phyloP scores from a whole-genome alignment of 1,284 basidiomycete species.

The Trametes versicolor region DNA sequence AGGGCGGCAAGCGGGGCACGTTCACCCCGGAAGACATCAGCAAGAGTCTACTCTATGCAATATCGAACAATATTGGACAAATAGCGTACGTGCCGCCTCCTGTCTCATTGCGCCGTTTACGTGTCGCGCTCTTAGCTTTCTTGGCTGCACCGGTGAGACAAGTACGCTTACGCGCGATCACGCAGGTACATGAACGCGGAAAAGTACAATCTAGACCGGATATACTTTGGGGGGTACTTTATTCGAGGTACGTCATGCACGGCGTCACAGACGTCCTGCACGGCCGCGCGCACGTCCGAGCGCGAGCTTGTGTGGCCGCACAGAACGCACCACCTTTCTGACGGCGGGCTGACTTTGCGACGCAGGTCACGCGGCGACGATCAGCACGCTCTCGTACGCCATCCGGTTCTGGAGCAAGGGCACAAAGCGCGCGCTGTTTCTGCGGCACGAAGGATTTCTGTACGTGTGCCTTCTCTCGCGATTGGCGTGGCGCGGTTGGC shows the following conservation, averaged over 20 bases:
- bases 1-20: slow-evolving; percentile 76
- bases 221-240: slow-evolving; percentile 99
- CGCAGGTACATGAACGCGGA: slow-evolving; percentile 98
- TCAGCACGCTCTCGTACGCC: slow-evolving; percentile 97
- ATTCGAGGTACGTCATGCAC: slow-evolving; percentile 81
- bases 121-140: neutral
- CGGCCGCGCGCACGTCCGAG: slow-evolving; percentile 3
- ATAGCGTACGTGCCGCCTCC: slow-evolving; percentile 84
- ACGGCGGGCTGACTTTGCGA: neutral
- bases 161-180: slow-evolving; percentile 15
- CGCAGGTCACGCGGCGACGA: slow-evolving; percentile 94
- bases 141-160: neutral
- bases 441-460: slow-evolving; percentile 98
- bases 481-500: slow-evolving; percentile 9
- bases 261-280: slow-evolving; percentile 22
- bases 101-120: slow-evolving; percentile 1
- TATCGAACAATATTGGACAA: slow-evolving; percentile 99
- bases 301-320: slow-evolving; percentile 3
- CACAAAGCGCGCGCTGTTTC: slow-evolving; percentile 94
- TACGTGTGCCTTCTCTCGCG: slow-evolving; percentile 58
- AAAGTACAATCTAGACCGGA: slow-evolving; percentile 96
- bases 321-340: neutral
- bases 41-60: slow-evolving; percentile 92
- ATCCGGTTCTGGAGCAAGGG: slow-evolving; percentile 99
- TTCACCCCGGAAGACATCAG: slow-evolving; percentile 97